These are phyloP conservation scores for Bryopsis sp. DNA, from an alignment of 139 green algal genomes.

Conservation along the genomic window DNA sequence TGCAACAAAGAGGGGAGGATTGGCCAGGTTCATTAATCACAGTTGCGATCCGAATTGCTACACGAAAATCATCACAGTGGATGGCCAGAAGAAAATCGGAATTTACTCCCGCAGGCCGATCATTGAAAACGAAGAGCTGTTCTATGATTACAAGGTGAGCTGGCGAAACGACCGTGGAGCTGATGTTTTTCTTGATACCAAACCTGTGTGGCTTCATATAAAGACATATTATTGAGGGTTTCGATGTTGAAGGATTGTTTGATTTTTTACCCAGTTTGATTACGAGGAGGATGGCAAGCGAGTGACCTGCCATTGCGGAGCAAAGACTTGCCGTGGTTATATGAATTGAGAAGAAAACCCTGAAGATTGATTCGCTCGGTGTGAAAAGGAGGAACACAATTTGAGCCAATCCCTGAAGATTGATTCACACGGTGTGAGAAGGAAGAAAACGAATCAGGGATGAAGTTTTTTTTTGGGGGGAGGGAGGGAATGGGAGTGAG, in stretches of 20 bases:
- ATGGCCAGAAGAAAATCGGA: constrained; percentile 53
- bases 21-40: constrained; percentile 88
- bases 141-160: constrained; percentile 79
- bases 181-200: neutral
- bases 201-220: neutral
- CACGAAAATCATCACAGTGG: constrained; percentile 50
- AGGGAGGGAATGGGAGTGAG: neutral
- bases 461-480: too few relatives aligned
- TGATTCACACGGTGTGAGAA: too few relatives aligned
- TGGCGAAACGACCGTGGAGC: neutral
- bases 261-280: constrained; percentile 26
- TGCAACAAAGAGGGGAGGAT: constrained; percentile 45
- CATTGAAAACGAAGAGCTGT: constrained; percentile 59
- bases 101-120: constrained; percentile 71
- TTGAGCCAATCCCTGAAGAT: too few relatives aligned
- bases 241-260: neutral
- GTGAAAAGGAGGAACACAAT: too few relatives aligned
- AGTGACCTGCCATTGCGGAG: constrained; percentile 48
- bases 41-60: constrained; percentile 83
- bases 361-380: too few relatives aligned
- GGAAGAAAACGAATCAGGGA: too few relatives aligned
- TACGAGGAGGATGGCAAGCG: constrained; percentile 28
- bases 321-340: constrained; percentile 43
- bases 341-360: too few relatives aligned
- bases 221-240: neutral